Percentiles rank a stretch among this genome's conserved stretches.
Evolutionary conservation across 2,329 filamentous ascomycete genomes (phyloP).

Genomic region (Hirsutella rhossiliensis): DNA sequence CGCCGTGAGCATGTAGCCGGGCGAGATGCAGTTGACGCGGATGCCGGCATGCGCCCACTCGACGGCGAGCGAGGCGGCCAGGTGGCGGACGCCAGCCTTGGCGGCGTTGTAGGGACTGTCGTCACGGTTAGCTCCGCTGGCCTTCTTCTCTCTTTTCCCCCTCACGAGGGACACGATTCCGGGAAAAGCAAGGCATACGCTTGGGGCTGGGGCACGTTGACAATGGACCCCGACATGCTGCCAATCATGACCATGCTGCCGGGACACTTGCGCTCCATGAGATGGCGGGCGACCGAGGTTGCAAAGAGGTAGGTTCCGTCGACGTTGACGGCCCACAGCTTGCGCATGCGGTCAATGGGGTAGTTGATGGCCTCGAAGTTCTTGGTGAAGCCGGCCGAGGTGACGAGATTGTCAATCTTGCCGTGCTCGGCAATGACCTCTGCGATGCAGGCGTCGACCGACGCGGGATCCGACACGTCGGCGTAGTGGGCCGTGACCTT

Average conservation of each 20-base stretch:
- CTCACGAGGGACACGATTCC: not conserved
- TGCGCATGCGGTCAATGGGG: conserved; percentile 80
- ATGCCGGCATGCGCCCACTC: conserved; percentile 87
- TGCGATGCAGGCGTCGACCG: conserved; percentile 61
- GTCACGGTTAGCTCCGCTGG: not conserved
- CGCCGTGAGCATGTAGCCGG: conserved; percentile 92
- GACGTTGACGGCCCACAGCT: conserved; percentile 90
- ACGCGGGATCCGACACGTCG: conserved; percentile 71
- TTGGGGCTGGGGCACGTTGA: conserved; percentile 92
- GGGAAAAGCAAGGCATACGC: conserved; percentile 32
- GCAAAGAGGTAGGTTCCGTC: conserved; percentile 87
- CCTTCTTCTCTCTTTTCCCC: no score
- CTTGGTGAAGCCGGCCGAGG: conserved; percentile 92
- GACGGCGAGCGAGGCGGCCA: conserved; percentile 78
- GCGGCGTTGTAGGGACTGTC: conserved; percentile 73
- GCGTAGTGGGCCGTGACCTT: conserved; percentile 83
- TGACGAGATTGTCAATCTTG: conserved; percentile 84
- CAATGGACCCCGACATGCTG: conserved; percentile 86
- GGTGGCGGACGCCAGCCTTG: conserved; percentile 83
- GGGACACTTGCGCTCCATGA: conserved; percentile 67
- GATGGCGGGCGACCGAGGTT: conserved; percentile 70
- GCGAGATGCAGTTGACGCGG: conserved; percentile 88
- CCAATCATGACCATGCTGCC: conserved; percentile 93
- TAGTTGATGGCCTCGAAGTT: conserved; percentile 90
- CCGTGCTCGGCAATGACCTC: conserved; percentile 50